Evolutionary conservation across 2,329 filamentous ascomycete species (phyloP).

Genomic region (Escovopsis weberi): DNA sequence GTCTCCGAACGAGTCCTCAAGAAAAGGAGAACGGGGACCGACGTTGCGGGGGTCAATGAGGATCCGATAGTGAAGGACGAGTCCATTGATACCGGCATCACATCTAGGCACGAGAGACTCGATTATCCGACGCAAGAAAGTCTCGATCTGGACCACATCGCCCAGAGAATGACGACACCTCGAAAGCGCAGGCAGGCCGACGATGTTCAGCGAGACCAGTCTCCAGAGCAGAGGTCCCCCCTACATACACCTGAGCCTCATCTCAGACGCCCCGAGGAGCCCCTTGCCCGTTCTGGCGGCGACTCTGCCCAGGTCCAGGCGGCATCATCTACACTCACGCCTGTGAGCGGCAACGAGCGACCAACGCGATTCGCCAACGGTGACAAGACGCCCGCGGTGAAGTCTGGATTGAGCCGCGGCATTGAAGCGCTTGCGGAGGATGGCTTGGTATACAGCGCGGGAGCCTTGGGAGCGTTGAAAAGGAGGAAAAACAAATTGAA

Average conservation of each 20-base stretch:
- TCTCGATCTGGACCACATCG: constrained; percentile 36
- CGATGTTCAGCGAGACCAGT: constrained; percentile 2
- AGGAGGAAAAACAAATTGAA: constrained; percentile 2
- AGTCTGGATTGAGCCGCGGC: constrained; percentile 17
- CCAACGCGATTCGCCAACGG: constrained; percentile 10
- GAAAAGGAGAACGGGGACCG: constrained; percentile 28
- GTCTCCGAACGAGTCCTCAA: constrained; percentile 34
- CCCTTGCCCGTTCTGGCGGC: constrained; percentile 1
- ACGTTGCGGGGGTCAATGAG: constrained; percentile 10
- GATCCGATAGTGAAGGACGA: constrained; percentile 30
- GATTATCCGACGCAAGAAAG: constrained; percentile 35
- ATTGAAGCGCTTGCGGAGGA: constrained; percentile 35
- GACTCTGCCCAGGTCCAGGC: constrained; percentile 2
- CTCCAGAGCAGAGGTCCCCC: constrained; percentile 1
- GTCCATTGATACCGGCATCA: constrained; percentile 15
- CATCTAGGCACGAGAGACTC: constrained; percentile 8
- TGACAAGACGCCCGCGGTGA: constrained; percentile 6
- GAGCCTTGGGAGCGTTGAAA: constrained; percentile 4
- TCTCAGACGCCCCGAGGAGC: constrained; percentile 9
- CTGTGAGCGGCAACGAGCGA: constrained; percentile 22
- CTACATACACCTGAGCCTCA: constrained; percentile 8
- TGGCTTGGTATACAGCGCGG: constrained; percentile 20
- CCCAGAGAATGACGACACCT: constrained; percentile 19
- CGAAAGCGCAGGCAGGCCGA: constrained; percentile 19
- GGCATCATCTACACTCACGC: constrained; percentile 20